phyloP scores from a whole-genome alignment of 2,329 filamentous ascomycete species.

The Ceratocystis harringtonii region DNA sequence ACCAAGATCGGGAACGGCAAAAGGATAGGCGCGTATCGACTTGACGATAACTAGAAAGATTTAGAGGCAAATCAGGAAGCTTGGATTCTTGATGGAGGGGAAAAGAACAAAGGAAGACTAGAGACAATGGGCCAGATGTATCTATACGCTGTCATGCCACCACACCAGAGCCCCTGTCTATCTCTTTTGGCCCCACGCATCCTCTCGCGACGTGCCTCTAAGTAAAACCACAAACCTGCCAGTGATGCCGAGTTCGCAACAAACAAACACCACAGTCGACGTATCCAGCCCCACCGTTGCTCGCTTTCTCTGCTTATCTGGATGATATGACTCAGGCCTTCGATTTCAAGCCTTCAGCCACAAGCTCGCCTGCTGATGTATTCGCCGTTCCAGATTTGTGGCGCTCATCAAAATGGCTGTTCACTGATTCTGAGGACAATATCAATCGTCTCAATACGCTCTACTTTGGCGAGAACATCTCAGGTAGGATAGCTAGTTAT shows the following conservation, averaged over 20 bases:
- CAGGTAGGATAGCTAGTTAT: not conserved
- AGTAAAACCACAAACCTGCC: not conserved
- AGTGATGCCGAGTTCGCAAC: too few species aligned
- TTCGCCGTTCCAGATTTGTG: conserved; percentile 51
- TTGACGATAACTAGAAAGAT: not conserved
- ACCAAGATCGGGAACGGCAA: not conserved
- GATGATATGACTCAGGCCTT: not conserved
- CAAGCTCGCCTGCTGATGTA: conserved; percentile 31
- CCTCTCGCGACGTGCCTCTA: not conserved
- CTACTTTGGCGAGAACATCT: conserved; percentile 32
- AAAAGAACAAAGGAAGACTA: not conserved
- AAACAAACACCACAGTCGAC: too few species aligned
- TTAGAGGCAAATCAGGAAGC: too few species aligned
- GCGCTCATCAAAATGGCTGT: conserved; percentile 37
- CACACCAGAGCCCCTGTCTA: not conserved
- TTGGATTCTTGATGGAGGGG: not conserved
- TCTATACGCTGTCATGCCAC: not conserved
- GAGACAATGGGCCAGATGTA: conserved; percentile 3
- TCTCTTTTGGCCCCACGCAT: not conserved
- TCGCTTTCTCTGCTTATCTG: not conserved
- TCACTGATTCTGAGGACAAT: conserved; percentile 23
- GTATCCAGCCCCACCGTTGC: not conserved
- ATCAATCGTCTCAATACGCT: conserved; percentile 19
- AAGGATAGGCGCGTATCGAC: not conserved
- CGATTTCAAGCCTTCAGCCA: not conserved